Percentiles rank a stretch among this genome's conserved stretches.
Conservation (phyloP, 495 filamentous ascomycete genomes). For the Aspergillus indologenus region DNA sequence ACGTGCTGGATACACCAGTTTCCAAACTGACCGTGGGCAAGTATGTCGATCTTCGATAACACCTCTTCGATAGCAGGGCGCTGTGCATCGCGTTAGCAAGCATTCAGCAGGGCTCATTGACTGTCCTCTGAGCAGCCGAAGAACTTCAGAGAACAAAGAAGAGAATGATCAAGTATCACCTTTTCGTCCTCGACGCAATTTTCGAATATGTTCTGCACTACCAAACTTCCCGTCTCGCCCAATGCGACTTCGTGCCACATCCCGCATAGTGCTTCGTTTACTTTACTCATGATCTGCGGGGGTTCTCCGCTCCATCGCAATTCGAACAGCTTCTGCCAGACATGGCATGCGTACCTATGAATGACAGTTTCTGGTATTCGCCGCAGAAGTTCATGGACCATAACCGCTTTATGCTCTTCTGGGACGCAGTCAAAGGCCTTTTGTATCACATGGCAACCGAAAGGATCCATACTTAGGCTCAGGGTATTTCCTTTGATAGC, state of each 20-base stretch:
- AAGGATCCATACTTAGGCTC: slow-evolving; percentile 94
- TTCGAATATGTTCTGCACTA: slow-evolving; percentile 99
- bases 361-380: slow-evolving; percentile 97
- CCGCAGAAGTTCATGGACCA: slow-evolving; percentile 95
- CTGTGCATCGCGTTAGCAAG: slow-evolving; percentile 50
- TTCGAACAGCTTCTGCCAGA: slow-evolving; percentile 99
- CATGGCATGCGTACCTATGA: slow-evolving; percentile 96
- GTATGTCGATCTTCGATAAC: slow-evolving; percentile 85
- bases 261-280: slow-evolving; percentile 90
- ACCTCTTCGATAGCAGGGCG: slow-evolving; percentile 97
- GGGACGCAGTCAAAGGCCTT: slow-evolving; percentile 97
- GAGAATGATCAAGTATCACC: slow-evolving; percentile 47
- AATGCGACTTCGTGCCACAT: slow-evolving; percentile 99
- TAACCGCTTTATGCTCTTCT: slow-evolving; percentile 94
- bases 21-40: slow-evolving; percentile 97
- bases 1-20: slow-evolving; percentile 99
- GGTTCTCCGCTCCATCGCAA: slow-evolving; percentile 91
- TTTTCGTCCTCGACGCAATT: slow-evolving; percentile 99
- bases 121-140: neutral
- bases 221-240: slow-evolving; percentile 93
- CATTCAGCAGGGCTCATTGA: too few species aligned
- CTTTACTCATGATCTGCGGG: slow-evolving; percentile 96
- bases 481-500: slow-evolving; percentile 93
- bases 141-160: neutral
- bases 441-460: slow-evolving; percentile 97